phyloP scores from a whole-genome alignment of 805 yeast genomes.

The Clavispora phyllophila region DNA sequence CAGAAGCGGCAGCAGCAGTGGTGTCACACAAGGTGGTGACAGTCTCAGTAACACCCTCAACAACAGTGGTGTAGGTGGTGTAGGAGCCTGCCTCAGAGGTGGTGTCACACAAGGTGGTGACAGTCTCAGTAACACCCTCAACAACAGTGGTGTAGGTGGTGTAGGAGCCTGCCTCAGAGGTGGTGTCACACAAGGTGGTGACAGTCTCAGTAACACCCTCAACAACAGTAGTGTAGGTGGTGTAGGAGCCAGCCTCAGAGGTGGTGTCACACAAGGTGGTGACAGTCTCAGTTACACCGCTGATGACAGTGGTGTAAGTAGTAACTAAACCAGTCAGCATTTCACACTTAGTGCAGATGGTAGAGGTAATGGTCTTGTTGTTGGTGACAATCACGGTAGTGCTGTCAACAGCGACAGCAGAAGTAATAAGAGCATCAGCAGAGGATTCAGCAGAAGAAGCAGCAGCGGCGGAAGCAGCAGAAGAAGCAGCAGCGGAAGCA shows the following conservation, averaged over 20 bases:
- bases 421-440: background rate
- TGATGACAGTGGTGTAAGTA: slow-evolving; percentile 8
- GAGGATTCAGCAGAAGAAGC: background rate
- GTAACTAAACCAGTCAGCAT: slow-evolving; percentile 8
- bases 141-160: slow-evolving; percentile 1
- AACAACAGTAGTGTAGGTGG: slow-evolving; percentile 8
- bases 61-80: slow-evolving; percentile 1
- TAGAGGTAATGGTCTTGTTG: slow-evolving; percentile 6
- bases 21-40: slow-evolving; percentile 1
- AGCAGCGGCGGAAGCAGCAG: slow-evolving; percentile 1
- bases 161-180: background rate
- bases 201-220: slow-evolving; percentile 5
- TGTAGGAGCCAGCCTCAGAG: slow-evolving; percentile 1
- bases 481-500: background rate
- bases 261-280: slow-evolving; percentile 7
- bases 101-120: slow-evolving; percentile 1
- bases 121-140: background rate
- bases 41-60: background rate
- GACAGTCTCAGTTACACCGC: slow-evolving; percentile 5
- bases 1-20: background rate
- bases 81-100: background rate
- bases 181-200: slow-evolving; percentile 2
- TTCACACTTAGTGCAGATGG: slow-evolving; percentile 10
- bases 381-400: slow-evolving; percentile 5
- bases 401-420: slow-evolving; percentile 5